phyloP scores from a whole-genome alignment of 2,329 filamentous ascomycete species.

The Pseudogymnoascus sp. region DNA sequence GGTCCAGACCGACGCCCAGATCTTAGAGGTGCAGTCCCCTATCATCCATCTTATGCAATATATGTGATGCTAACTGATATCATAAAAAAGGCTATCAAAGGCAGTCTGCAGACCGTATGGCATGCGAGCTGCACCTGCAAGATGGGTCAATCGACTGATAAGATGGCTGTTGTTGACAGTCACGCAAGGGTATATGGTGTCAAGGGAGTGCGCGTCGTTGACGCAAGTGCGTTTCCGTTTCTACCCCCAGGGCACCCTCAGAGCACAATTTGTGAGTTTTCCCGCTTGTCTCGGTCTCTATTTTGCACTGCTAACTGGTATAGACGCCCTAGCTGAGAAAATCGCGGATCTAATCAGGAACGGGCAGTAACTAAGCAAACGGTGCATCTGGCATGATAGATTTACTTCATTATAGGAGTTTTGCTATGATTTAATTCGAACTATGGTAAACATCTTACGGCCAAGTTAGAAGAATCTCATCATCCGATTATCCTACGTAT shows the following conservation, averaged over 20 bases:
- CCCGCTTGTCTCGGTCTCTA: not conserved
- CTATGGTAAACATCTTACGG: too few species aligned
- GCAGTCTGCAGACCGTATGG: not conserved
- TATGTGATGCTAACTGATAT: not conserved
- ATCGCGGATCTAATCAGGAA: constrained; percentile 28
- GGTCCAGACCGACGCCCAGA: constrained; percentile 20
- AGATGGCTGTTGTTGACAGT: constrained; percentile 57
- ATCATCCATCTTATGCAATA: not conserved
- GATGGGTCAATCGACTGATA: constrained; percentile 26
- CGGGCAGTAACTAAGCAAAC: not conserved
- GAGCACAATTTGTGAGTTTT: constrained; percentile 31
- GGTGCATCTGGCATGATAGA: too few species aligned
- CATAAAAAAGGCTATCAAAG: not conserved
- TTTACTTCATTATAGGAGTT: too few species aligned
- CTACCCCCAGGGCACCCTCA: constrained; percentile 41
- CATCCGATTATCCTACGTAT: too few species aligned
- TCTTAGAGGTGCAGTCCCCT: constrained; percentile 9
- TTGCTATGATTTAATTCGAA: too few species aligned
- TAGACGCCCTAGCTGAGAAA: constrained; percentile 37
- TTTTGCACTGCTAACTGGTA: not conserved
- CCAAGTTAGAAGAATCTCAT: too few species aligned
- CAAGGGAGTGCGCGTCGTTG: constrained; percentile 65
- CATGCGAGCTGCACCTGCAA: constrained; percentile 9
- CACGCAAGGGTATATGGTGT: constrained; percentile 63
- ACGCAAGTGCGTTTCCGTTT: constrained; percentile 76